Percentiles rank a stretch among this genome's conserved stretches.
phyloP scores from a whole-genome alignment of 805 yeast species.

The Metschnikowia sp. region DNA sequence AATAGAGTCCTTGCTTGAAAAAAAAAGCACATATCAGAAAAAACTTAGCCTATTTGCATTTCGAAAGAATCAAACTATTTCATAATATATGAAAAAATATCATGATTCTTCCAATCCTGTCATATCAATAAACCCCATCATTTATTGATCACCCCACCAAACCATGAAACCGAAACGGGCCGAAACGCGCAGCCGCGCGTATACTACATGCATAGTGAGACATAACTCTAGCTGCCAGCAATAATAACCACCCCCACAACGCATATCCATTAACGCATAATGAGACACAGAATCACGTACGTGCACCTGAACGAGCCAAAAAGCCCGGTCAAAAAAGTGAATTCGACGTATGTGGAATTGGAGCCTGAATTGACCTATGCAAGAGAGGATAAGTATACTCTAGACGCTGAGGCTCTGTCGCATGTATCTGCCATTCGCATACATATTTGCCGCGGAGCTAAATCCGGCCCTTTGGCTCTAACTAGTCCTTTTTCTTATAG shows the following conservation, averaged over 20 bases:
- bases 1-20: too few species aligned
- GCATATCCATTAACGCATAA: background rate
- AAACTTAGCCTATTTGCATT: too few species aligned
- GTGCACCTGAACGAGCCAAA: slow-evolving; percentile 7
- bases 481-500: slow-evolving; percentile 25
- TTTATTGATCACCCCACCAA: too few species aligned
- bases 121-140: too few species aligned
- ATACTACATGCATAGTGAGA: background rate
- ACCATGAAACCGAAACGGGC: too few species aligned
- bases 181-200: too few species aligned
- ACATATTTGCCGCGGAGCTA: slow-evolving; percentile 6
- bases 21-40: too few species aligned
- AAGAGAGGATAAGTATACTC: slow-evolving; percentile 13
- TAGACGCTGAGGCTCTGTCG: background rate
- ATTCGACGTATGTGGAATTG: slow-evolving; percentile 7
- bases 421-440: slow-evolving; percentile 13
- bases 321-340: slow-evolving; percentile 5
- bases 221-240: background rate
- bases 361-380: slow-evolving; percentile 2
- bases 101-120: too few species aligned
- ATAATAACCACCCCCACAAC: background rate
- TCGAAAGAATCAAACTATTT: too few species aligned
- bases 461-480: background rate
- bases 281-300: slow-evolving; percentile 17
- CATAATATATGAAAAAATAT: too few species aligned